Base-by-base conservation (phyloP, 768 basidiomycete genomes). In the Sporobolomyces pararoseus region DNA sequence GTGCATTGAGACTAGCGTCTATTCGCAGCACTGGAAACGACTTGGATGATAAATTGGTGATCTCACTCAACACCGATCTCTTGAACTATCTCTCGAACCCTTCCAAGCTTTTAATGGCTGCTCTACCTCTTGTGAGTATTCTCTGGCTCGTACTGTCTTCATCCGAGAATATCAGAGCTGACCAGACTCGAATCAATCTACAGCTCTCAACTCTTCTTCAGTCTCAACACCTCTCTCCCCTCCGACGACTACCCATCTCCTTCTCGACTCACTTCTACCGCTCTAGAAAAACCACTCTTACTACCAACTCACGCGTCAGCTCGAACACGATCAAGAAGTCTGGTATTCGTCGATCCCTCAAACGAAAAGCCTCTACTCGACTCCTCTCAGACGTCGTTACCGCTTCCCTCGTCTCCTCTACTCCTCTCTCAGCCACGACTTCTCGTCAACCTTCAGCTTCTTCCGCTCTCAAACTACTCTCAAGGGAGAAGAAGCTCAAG, bases 341-440 rank as follows among this genome's bases (percentile, higher is more conserved):
- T n/a, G n/a, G n/a, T n/a, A n/a, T n/a, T n/a, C n/a, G n/a, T 31
- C 51, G 51, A 25, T 27, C 31, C 9, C 51, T 53, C 51, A 53
- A 53, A 31, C 51, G 51, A 16, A 53, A 53, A 53, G 51, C 51
- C 9, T 53, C 51, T n/a, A 27, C 51, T 31, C 19, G 51, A 53
- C 6, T 53, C 4, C 51, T 53, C 25, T 6, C 51, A n/a, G 51
- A 53, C 25, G 16, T 53, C 27, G 51, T 10, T 9, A 50, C 14
- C 25, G 31, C 4, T 4, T 10, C 23, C 19, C 32, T 53, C 31
- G 51, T 31, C 27, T 31, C 16, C n/a, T n/a, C n/a, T n/a, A n/a
- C n/a, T n/a, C n/a, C n/a, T n/a, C n/a, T n/a, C n/a, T n/a, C n/a
- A n/a, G n/a, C 7, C 14, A n/a, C 51, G 19, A 53, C 51, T 25